These are phyloP conservation scores for Pseudomonodictys pantanalensis DNA, from an alignment of 495 filamentous ascomycete genomes.

Conservation along the genomic window DNA sequence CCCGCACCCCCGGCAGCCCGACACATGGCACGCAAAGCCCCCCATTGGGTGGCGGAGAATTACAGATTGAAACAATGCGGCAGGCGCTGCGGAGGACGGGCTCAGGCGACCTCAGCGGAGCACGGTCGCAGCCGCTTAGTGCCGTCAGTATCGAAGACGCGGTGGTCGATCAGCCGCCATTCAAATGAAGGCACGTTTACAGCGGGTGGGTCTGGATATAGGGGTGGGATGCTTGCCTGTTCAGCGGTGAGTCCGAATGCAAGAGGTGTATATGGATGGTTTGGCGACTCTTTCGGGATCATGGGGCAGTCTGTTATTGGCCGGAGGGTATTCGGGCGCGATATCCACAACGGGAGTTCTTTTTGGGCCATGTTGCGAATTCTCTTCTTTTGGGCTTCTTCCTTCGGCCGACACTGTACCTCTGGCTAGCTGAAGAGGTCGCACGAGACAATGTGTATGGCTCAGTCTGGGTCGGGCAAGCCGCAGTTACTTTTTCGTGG, in stretches of 20 bases:
- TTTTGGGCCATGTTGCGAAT: not conserved
- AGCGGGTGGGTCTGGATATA: not conserved
- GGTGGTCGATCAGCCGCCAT: slow-evolving; percentile 33
- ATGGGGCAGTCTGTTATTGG: not conserved
- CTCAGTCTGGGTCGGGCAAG: not conserved
- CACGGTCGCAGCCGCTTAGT: slow-evolving; percentile 60
- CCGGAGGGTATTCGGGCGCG: not conserved
- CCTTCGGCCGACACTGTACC: not conserved
- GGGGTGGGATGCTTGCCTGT: not conserved
- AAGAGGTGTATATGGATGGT: not conserved
- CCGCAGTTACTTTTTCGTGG: not conserved
- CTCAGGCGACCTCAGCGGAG: slow-evolving; percentile 70
- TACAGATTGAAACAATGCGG: slow-evolving; percentile 86
- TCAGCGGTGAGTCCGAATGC: not conserved
- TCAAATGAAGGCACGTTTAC: slow-evolving; percentile 25
- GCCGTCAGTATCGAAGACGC: slow-evolving; percentile 49
- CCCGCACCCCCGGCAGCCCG: slow-evolving; percentile 46
- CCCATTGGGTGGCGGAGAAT: slow-evolving; percentile 55
- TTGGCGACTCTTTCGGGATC: not conserved
- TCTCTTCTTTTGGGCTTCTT: not conserved
- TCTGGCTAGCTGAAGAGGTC: slow-evolving; percentile 12
- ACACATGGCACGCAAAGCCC: slow-evolving; percentile 41
- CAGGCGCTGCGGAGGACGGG: slow-evolving; percentile 79
- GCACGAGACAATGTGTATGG: too few relatives aligned
- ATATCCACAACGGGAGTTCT: slow-evolving; percentile 13